phyloP scores from a whole-genome alignment of 2,329 filamentous ascomycete species.

The Fusarium begoniae region DNA sequence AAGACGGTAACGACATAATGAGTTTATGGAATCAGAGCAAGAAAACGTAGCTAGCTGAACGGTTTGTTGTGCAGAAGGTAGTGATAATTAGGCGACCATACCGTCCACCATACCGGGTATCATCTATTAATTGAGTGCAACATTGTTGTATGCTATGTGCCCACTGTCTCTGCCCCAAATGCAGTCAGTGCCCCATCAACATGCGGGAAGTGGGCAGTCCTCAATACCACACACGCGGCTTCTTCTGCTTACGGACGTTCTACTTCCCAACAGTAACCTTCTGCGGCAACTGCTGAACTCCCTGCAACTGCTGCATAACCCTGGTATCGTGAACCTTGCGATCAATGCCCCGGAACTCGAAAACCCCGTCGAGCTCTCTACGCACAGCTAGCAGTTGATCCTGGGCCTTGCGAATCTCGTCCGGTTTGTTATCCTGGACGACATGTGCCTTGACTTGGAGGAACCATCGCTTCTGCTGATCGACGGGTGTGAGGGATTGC shows the following conservation, averaged over 20 bases:
- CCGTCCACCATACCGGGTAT: constrained; percentile 22
- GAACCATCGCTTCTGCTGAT: constrained; percentile 62
- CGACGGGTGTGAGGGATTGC: constrained; percentile 57
- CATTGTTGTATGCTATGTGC: not conserved
- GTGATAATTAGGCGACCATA: not conserved
- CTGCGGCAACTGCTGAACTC: constrained; percentile 51
- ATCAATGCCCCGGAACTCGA: constrained; percentile 62
- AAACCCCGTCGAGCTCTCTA: constrained; percentile 60
- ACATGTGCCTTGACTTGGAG: constrained; percentile 64
- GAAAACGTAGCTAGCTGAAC: too few species aligned
- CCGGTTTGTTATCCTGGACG: constrained; percentile 65
- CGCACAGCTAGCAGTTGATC: constrained; percentile 59
- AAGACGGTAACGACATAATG: fast-evolving
- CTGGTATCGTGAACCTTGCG: constrained; percentile 64
- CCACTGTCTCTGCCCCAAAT: too few species aligned
- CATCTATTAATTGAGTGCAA: constrained; percentile 3
- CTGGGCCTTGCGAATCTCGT: constrained; percentile 64
- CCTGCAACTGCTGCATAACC: constrained; percentile 50
- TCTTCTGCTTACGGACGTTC: not conserved
- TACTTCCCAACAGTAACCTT: constrained; percentile 49
- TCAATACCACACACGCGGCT: not conserved
- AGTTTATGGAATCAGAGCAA: fast-evolving
- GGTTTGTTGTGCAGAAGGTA: not conserved
- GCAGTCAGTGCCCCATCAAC: too few species aligned
- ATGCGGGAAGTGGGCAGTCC: not conserved